Percentiles rank a stretch among this genome's conserved stretches.
Conservation (phyloP, 192 early-diverging fungal species). For the Funneliformis geosporum region DNA sequence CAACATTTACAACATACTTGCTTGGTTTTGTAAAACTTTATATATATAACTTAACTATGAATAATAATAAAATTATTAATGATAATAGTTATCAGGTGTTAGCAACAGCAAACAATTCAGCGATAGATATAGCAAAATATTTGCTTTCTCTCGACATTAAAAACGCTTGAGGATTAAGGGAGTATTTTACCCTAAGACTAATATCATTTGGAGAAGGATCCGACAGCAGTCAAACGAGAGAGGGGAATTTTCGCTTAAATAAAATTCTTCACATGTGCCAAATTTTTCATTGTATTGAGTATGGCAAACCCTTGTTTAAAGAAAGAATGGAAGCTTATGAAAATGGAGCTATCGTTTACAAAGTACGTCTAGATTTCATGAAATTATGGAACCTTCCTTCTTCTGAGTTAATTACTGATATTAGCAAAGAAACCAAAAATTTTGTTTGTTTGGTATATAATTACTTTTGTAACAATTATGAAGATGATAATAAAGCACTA, state of each 20-base stretch:
- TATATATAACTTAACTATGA: no score
- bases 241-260: neutral
- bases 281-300: neutral
- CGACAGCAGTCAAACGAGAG: neutral
- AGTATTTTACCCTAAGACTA: constrained; percentile 2
- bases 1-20: no score
- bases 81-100: neutral
- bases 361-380: neutral
- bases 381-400: neutral
- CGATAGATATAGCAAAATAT: neutral
- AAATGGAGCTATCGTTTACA: neutral
- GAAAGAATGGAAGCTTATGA: neutral
- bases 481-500: neutral
- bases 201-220: neutral
- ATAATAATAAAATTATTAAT: no score
- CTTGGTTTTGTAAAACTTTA: no score
- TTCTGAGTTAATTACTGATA: neutral
- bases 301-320: neutral
- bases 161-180: neutral
- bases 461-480: neutral
- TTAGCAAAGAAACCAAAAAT: neutral
- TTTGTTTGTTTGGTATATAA: neutral
- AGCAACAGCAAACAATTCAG: neutral
- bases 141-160: neutral
- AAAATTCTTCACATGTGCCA: neutral